A percentile compares a stretch with the other conserved stretches of the same genome.
These are phyloP conservation scores for Tuber umbilicatum DNA, from an alignment of 495 filamentous ascomycete species.

Conservation along the genomic window DNA sequence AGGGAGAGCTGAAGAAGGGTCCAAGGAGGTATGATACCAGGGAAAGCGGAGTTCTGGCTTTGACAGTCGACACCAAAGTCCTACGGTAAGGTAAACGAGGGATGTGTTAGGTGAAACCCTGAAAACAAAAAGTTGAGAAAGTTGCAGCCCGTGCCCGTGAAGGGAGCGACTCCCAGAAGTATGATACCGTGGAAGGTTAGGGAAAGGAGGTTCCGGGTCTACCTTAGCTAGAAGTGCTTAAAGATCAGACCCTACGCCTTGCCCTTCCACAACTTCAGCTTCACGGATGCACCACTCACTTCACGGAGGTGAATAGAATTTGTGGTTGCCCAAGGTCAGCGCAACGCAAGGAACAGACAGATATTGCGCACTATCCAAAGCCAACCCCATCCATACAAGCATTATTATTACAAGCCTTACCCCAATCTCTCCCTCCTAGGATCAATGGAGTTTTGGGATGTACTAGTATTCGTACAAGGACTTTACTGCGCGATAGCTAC, in stretches of 20 bases:
- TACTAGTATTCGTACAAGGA: neutral
- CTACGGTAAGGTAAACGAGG: neutral
- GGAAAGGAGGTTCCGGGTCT: neutral
- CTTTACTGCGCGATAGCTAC: neutral
- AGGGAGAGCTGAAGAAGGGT: conserved; percentile 7
- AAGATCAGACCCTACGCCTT: neutral
- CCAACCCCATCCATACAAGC: neutral
- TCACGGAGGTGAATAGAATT: neutral
- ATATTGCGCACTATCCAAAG: neutral
- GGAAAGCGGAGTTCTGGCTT: conserved; percentile 29
- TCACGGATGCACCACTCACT: neutral
- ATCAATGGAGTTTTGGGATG: neutral
- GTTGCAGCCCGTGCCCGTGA: neutral
- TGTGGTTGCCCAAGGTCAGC: neutral
- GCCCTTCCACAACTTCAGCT: neutral
- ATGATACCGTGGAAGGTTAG: neutral
- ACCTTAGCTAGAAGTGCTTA: neutral
- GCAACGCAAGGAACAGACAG: neutral
- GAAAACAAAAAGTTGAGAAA: conserved; percentile 7
- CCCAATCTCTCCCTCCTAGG: neutral
- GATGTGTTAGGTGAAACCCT: conserved; percentile 23
- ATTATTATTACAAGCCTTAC: neutral
- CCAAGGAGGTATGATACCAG: neutral
- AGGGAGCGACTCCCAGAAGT: neutral
- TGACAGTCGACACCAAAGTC: conserved; percentile 16